Evolutionary conservation across 2,329 filamentous ascomycete genomes (phyloP).

Genomic region (Diaporthe humulicola): DNA sequence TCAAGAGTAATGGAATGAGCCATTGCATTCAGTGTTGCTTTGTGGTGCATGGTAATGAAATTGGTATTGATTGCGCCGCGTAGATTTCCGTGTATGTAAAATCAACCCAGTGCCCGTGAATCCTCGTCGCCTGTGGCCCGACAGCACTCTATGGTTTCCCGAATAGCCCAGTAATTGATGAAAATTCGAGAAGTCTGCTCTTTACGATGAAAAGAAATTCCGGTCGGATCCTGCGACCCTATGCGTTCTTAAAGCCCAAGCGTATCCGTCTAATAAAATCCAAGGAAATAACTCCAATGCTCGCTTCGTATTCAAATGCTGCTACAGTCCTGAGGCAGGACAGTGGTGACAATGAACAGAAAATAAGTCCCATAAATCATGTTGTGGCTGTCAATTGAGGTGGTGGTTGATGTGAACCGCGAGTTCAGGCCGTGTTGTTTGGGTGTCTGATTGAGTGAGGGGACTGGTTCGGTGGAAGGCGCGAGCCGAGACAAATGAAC

Average conservation of each 20-base stretch:
- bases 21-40: not conserved
- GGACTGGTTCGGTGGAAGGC: not conserved
- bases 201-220: not conserved
- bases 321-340: not conserved
- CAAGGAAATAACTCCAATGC: slow-evolving; percentile 1
- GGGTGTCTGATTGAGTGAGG: not conserved
- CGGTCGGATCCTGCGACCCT: not conserved
- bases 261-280: not conserved
- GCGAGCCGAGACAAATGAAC: not conserved
- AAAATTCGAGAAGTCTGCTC: not conserved
- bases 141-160: not conserved
- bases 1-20: not conserved
- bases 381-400: not conserved
- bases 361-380: not conserved
- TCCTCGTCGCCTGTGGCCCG: not conserved
- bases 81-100: not conserved
- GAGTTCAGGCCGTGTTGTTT: not conserved
- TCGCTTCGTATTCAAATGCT: not conserved
- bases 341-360: not conserved
- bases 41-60: not conserved
- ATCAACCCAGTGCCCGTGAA: not conserved
- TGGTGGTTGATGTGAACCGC: not conserved
- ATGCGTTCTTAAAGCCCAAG: not conserved
- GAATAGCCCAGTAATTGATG: not conserved
- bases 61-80: not conserved